These are phyloP conservation scores for Pseudogymnoascus sp. DNA, from an alignment of 2,329 filamentous ascomycete species.

Conservation along the genomic window DNA sequence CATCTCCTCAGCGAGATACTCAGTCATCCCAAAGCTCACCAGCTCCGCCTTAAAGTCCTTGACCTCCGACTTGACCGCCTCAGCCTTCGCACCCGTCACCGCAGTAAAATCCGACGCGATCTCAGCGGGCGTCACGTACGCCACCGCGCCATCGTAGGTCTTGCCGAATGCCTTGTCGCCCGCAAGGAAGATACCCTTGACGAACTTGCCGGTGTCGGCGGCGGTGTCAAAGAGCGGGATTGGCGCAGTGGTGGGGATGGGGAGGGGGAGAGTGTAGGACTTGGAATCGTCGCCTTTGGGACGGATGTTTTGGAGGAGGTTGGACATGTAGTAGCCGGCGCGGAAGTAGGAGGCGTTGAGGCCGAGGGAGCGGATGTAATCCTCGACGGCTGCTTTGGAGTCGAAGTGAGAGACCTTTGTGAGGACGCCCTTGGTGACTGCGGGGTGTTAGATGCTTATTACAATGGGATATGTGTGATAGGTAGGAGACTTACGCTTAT, in stretches of 20 bases:
- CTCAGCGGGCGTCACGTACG: conserved; percentile 35
- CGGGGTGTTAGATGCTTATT: conserved; percentile 4
- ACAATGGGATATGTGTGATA: background rate
- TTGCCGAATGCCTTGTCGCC: conserved; percentile 36
- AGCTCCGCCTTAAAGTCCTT: conserved; percentile 36
- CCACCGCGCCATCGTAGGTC: conserved; percentile 36
- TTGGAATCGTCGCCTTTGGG: conserved; percentile 24
- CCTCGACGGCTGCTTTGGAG: conserved; percentile 35
- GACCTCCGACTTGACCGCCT: conserved; percentile 29
- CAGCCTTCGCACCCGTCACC: conserved; percentile 34
- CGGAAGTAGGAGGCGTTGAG: conserved; percentile 43
- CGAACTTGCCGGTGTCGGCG: conserved; percentile 31
- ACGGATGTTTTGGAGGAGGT: conserved; percentile 29
- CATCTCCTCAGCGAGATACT: conserved; percentile 40
- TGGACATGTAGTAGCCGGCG: conserved; percentile 47
- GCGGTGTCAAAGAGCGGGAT: conserved; percentile 30
- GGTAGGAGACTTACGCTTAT: conserved; percentile 29
- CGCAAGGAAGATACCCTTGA: conserved; percentile 27
- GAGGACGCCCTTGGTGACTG: conserved; percentile 36
- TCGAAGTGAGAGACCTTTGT: conserved; percentile 33
- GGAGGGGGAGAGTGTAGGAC: conserved; percentile 22
- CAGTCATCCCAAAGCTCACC: conserved; percentile 31
- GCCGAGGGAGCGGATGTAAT: conserved; percentile 30
- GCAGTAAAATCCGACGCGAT: conserved; percentile 36
- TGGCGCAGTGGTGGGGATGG: conserved; percentile 24